These are phyloP conservation scores for Syzygium jambos DNA, from an alignment of 345 rosid species.

Conservation along the genomic window DNA sequence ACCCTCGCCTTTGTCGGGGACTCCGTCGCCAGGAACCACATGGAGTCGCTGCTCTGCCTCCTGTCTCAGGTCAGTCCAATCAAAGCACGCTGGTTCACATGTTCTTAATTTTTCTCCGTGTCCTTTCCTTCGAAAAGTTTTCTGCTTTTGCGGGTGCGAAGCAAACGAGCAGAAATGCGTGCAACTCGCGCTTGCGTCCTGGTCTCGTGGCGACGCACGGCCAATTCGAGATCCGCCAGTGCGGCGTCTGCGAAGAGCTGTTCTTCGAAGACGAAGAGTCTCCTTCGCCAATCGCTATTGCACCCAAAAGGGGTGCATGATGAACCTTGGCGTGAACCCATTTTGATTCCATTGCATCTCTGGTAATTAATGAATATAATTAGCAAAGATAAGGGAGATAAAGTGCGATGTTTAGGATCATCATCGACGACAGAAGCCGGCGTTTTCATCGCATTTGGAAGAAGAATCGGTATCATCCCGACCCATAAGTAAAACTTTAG, in stretches of 20 bases:
- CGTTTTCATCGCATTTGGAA: background rate
- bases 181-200: background rate
- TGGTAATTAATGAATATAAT: background rate
- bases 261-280: background rate
- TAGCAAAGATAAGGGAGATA: background rate
- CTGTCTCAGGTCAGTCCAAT: slow-evolving; percentile 45
- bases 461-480: background rate
- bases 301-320: background rate
- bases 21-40: slow-evolving; percentile 81
- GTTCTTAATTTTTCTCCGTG: background rate
- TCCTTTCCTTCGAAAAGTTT: background rate
- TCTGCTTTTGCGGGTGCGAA: background rate
- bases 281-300: background rate
- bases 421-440: background rate
- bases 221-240: background rate
- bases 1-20: slow-evolving; percentile 79
- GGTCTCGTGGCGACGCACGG: background rate
- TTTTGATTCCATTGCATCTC: background rate
- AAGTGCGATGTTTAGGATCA: background rate
- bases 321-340: background rate
- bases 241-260: background rate
- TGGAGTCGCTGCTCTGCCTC: slow-evolving; percentile 83
- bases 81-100: background rate
- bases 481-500: background rate
- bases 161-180: background rate